Base-by-base conservation (phyloP, 2,329 filamentous ascomycete genomes). In the Lachnellula arida region DNA sequence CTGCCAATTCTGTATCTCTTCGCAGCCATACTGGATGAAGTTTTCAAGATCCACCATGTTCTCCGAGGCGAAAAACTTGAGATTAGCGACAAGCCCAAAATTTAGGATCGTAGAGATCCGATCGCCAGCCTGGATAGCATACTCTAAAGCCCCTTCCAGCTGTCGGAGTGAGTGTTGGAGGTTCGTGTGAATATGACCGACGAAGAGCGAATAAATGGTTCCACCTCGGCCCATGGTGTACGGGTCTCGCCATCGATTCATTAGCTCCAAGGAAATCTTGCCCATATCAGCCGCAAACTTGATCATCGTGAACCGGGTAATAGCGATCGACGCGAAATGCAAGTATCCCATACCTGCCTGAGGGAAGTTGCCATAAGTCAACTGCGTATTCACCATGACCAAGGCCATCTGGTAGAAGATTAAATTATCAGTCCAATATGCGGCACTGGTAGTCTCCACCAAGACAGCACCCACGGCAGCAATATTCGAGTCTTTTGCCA, bases 1-100 rank as follows among this genome's bases (percentile, higher is more conserved):
- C 47, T 84, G 76, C 88, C 88, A 92, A 49, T 86, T 83, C 1
- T 82, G 82, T 56, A 89, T 81, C 60, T 91, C 88, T 58, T 91
- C 81, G 58, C 85, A 87, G n/a, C 84, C 81, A 58, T 86, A 89
- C 48, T 80, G 63, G 86, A 87, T 67, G 34, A 84, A 89, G 0
- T 79, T 79, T 67, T 91, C 88, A 0, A 91, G 73, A 54, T 92
- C 88, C 14, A 76, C 75, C 48, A 85, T 76, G 56, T 89, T 86
- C 60, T 89, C 83, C 61, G 85, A 86, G 12, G 82, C 80, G 70
- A 86, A 91, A 54, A 91, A 81, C 61, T 82, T 85, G 64, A 87
- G 81, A 60, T 82, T 79, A 2, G 85, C 83, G 34, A 81, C 78
- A 19, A 91, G 74, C 0, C 87, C 89, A 51, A 88, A 82, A 63